A percentile compares a stretch with the other conserved stretches of the same genome.
phyloP scores from a whole-genome alignment of 345 rosid genomes.

The Garcia nutans region DNA sequence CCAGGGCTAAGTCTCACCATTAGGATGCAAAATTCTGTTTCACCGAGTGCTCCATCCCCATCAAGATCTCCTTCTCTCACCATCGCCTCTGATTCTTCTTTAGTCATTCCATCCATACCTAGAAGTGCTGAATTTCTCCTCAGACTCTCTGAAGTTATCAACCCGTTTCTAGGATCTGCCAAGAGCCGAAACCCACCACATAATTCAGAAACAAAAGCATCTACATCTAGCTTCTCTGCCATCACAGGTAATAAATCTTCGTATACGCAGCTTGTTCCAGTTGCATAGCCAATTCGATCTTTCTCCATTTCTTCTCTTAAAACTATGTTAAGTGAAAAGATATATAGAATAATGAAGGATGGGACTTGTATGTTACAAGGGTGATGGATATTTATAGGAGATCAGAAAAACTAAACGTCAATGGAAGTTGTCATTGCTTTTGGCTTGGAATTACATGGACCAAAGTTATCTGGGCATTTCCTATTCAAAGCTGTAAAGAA shows the following conservation, averaged over 20 bases:
- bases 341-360: not conserved
- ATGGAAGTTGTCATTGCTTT: not conserved
- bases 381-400: not conserved
- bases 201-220: slow-evolving; percentile 70
- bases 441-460: not conserved
- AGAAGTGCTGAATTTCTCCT: slow-evolving; percentile 59
- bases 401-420: not conserved
- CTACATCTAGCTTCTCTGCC: slow-evolving; percentile 87
- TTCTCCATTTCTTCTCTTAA: slow-evolving; percentile 25
- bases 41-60: slow-evolving; percentile 74
- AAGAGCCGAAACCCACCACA: slow-evolving; percentile 80
- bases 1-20: slow-evolving; percentile 92
- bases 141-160: slow-evolving; percentile 70
- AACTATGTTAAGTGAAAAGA: not conserved
- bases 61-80: slow-evolving; percentile 82
- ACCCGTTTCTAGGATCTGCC: slow-evolving; percentile 52
- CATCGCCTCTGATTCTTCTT: slow-evolving; percentile 69
- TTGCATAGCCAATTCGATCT: not conserved
- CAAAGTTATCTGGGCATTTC: slow-evolving; percentile 1
- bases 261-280: slow-evolving; percentile 31
- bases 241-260: slow-evolving; percentile 76
- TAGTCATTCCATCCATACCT: slow-evolving; percentile 77
- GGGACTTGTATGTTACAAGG: not conserved
- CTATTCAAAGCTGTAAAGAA: not conserved
- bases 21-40: slow-evolving; percentile 77